Evolutionary conservation across 2,329 filamentous ascomycete species (phyloP).

Genomic region (Penicillium sclerotigenum): DNA sequence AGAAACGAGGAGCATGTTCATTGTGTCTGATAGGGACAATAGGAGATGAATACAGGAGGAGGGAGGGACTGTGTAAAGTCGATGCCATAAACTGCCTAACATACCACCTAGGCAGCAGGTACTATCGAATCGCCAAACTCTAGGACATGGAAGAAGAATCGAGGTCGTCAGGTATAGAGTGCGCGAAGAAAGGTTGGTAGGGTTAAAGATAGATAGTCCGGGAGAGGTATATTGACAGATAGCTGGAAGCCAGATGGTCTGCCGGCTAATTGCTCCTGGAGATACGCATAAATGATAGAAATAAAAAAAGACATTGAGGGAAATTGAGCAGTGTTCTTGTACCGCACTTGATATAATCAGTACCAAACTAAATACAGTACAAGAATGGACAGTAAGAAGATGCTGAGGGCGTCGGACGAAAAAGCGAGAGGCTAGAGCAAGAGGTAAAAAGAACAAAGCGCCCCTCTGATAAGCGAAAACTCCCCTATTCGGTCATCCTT

Average conservation of each 20-base stretch:
- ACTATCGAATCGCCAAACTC: not conserved
- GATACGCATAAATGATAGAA: not conserved
- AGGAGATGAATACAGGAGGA: not conserved
- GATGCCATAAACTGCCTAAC: not conserved
- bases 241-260: not conserved
- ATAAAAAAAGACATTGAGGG: not conserved
- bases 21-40: not conserved
- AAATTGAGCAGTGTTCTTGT: conserved; percentile 6
- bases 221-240: not conserved
- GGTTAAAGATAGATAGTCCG: not conserved
- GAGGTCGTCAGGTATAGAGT: not conserved
- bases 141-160: not conserved
- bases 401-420: conserved; percentile 3
- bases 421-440: conserved; percentile 19
- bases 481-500: conserved; percentile 22
- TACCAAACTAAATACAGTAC: conserved; percentile 34
- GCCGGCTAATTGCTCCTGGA: no score
- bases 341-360: conserved; percentile 8
- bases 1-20: not conserved
- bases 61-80: not conserved
- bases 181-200: not conserved
- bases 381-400: conserved; percentile 20
- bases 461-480: conserved; percentile 21
- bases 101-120: no score
- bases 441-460: conserved; percentile 12